Conservation (phyloP, 352 stramenopile species). For the Globisporangium parvum region DNA sequence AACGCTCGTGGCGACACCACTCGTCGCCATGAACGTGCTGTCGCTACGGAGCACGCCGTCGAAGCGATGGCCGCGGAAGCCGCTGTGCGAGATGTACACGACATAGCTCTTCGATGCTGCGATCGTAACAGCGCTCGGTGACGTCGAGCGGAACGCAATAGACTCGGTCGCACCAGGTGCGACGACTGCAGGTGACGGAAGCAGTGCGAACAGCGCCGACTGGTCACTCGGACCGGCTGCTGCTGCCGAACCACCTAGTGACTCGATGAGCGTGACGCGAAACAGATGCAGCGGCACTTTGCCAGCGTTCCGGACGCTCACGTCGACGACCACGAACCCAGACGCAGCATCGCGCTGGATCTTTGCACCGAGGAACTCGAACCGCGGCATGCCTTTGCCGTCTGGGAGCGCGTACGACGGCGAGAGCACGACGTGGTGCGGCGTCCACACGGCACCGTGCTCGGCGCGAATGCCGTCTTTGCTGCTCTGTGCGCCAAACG, state of each 20-base stretch:
- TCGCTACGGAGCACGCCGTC: constrained; percentile 35
- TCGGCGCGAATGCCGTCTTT: constrained; percentile 8
- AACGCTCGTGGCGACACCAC: constrained; percentile 2
- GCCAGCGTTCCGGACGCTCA: constrained; percentile 32
- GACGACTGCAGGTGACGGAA: constrained; percentile 28
- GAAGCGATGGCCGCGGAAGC: constrained; percentile 43
- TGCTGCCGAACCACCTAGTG: background rate
- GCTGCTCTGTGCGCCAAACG: constrained; percentile 4
- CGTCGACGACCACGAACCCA: constrained; percentile 22
- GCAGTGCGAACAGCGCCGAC: constrained; percentile 16
- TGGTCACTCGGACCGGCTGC: background rate
- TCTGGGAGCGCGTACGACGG: constrained; percentile 26
- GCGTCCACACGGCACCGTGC: constrained; percentile 19
- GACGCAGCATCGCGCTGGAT: constrained; percentile 28
- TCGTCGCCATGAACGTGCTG: constrained; percentile 20
- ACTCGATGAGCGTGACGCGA: constrained; percentile 21
- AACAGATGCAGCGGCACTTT: constrained; percentile 48
- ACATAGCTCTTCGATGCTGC: constrained; percentile 24
- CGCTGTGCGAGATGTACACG: constrained; percentile 64
- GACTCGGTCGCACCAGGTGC: constrained; percentile 17
- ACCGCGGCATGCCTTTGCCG: constrained; percentile 34
- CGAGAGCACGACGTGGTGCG: constrained; percentile 25
- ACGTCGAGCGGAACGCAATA: constrained; percentile 30
- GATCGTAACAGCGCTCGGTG: constrained; percentile 12
- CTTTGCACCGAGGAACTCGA: constrained; percentile 26